These are phyloP conservation scores for Candida xyloterini DNA, from an alignment of 805 yeast genomes.

Conservation along the genomic window DNA sequence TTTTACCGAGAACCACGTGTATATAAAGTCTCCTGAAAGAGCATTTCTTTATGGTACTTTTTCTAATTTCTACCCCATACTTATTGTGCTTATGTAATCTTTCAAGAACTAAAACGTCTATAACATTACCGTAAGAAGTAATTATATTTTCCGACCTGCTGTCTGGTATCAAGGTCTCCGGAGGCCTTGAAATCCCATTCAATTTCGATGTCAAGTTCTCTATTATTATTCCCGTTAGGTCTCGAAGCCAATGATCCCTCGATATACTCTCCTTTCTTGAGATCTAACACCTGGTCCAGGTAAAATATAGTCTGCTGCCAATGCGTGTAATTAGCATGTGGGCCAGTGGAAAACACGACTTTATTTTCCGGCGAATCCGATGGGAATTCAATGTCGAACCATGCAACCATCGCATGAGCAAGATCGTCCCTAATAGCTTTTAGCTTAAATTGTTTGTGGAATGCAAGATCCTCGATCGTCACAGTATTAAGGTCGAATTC, in stretches of 20 bases:
- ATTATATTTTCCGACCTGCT: constrained; percentile 55
- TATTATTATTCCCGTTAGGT: constrained; percentile 76
- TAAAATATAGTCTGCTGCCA: constrained; percentile 99
- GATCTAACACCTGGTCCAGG: constrained; percentile 72
- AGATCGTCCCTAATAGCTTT: constrained; percentile 74
- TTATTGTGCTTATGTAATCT: too few species aligned
- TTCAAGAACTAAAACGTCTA: too few species aligned
- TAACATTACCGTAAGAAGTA: constrained; percentile 63
- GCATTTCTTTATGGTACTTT: too few species aligned
- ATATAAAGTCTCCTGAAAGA: background rate
- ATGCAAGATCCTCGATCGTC: constrained; percentile 75
- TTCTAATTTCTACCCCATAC: background rate
- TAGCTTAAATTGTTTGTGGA: constrained; percentile 64
- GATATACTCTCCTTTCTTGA: constrained; percentile 72
- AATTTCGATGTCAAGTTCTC: constrained; percentile 85
- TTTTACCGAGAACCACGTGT: background rate
- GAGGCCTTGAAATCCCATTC: constrained; percentile 51
- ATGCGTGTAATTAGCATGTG: constrained; percentile 91
- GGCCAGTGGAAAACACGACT: constrained; percentile 87
- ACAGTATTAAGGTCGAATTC: constrained; percentile 91
- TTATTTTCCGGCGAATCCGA: constrained; percentile 48
- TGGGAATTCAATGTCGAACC: constrained; percentile 95
- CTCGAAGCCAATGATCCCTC: constrained; percentile 68
- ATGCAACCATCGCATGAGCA: constrained; percentile 85
- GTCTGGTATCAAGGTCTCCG: constrained; percentile 40